Percentiles rank a stretch among this genome's conserved stretches.
These are phyloP conservation scores for Cercophora samala DNA, from an alignment of 495 filamentous ascomycete genomes.

Conservation along the genomic window DNA sequence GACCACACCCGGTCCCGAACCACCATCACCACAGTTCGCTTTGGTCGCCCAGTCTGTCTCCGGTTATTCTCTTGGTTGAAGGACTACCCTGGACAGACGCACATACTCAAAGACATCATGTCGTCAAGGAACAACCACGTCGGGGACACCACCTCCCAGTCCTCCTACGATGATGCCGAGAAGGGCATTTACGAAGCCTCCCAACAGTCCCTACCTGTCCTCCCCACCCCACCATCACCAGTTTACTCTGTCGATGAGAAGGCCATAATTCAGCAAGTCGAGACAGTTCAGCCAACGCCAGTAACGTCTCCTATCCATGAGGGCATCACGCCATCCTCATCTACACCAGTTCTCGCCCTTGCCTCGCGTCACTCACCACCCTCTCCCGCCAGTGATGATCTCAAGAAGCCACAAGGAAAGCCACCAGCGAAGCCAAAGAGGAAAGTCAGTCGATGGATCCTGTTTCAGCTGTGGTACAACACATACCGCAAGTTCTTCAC, in stretches of 20 bases:
- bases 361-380: not conserved
- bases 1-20: not conserved
- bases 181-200: slow-evolving; percentile 38
- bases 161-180: slow-evolving; percentile 40
- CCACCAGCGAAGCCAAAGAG: slow-evolving; percentile 25
- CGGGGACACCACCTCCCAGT: slow-evolving; percentile 15
- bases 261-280: slow-evolving; percentile 19
- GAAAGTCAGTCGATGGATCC: slow-evolving; percentile 37
- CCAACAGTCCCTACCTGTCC: slow-evolving; percentile 27
- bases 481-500: slow-evolving; percentile 48
- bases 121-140: not conserved
- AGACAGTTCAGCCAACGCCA: slow-evolving; percentile 24
- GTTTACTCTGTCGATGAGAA: slow-evolving; percentile 31
- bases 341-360: slow-evolving; percentile 3
- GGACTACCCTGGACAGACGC: not conserved
- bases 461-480: slow-evolving; percentile 47
- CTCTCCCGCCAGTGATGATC: not conserved
- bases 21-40: not conserved
- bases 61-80: not conserved
- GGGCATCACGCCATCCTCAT: slow-evolving; percentile 31
- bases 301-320: slow-evolving; percentile 36
- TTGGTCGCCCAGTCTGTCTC: not conserved
- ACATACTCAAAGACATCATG: not conserved
- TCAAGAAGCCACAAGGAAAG: not conserved
- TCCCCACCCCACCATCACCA: slow-evolving; percentile 24